These are phyloP conservation scores for Nicotiana tomentosiformis DNA, from an alignment of 257 asterid genomes.

Conservation along the genomic window DNA sequence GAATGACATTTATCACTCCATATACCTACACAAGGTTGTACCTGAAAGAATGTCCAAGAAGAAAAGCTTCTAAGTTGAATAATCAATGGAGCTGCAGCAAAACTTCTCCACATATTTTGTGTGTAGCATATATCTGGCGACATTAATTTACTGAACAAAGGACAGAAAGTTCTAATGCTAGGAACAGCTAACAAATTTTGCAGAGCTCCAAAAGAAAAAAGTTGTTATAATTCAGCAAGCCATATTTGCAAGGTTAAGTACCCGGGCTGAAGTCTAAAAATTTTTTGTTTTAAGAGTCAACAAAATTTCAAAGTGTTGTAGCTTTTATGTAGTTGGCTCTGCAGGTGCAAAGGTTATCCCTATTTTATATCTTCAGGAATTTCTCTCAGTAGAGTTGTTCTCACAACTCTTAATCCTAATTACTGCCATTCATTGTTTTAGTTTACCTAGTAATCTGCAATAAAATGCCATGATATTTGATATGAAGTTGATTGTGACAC, in stretches of 20 bases:
- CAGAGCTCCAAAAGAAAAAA: not conserved
- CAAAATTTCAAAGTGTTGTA: not conserved
- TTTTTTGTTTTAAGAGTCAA: not conserved
- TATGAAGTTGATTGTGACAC: conserved; percentile 20
- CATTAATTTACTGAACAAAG: not conserved
- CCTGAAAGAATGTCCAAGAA: conserved; percentile 41
- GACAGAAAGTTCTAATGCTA: not conserved
- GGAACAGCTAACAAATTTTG: not conserved
- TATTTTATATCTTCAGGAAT: not conserved
- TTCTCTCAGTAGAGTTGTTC: not conserved
- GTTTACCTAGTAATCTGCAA: not conserved
- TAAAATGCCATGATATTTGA: not conserved
- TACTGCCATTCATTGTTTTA: not conserved
- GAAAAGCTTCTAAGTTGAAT: not conserved
- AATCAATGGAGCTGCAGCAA: not conserved
- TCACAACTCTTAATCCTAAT: not conserved
- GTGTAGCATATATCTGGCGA: not conserved
- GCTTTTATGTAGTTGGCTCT: not conserved
- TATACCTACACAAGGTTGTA: conserved; percentile 99
- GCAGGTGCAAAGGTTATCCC: not conserved
- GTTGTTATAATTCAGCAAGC: not conserved
- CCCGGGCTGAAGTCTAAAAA: not conserved
- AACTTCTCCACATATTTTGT: not conserved
- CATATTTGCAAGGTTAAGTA: not conserved
- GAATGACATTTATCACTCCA: conserved; percentile 96